Base-by-base conservation (phyloP, 2,329 filamentous ascomycete genomes). In the Pseudogymnoascus destructans region DNA sequence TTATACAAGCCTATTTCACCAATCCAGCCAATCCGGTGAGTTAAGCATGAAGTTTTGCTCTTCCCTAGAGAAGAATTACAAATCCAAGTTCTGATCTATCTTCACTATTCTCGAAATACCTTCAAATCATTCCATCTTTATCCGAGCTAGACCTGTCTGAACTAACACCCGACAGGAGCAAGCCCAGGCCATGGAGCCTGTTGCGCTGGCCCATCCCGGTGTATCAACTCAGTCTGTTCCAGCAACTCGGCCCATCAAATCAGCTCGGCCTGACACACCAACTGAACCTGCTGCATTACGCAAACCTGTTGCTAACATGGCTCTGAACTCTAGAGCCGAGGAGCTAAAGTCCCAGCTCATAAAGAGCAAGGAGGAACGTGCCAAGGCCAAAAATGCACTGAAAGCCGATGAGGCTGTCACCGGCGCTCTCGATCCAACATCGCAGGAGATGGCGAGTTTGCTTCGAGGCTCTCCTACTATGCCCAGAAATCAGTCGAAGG, bases 331-430 rank as follows among this genome's bases (percentile, higher is more conserved):
- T 11, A 63, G 66, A 63, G 67, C 67, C 19, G 66, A 64, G 40
- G 65, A 69, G 62, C 55, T 70, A 27, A 70, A 68, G 52, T 67
- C 66, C 38, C 58, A 66, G 58, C 58, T 70, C 23, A 49, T 70
- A n/a, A 54, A 59, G 52, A 67, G 63, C 55, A 60, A 60, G 54
- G 62, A 60, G 60, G 61, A 63, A 60, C 60, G 59, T 30, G 46
- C 25, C 25, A 52, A 52, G n/a, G 25, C 46, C 23, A 52, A 30
- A 30, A 17, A 2, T 17, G 11, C 9, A 4, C n/a, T 1, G 15
- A 52, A 27, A 30, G 0, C n/a, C 1, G 15, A 17, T 11, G 9
- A 3, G n/a, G 9, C n/a, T n/a, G 25, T 10, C 7, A 2, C 46
- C n/a, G 3, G 3, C 46, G 7, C 46, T 5, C 23, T 52, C 13